Evolutionary conservation across 2,329 filamentous ascomycete genomes (phyloP), one percentile per base, ranked within the genome.

Genomic region (Trichoderma breve): DNA sequence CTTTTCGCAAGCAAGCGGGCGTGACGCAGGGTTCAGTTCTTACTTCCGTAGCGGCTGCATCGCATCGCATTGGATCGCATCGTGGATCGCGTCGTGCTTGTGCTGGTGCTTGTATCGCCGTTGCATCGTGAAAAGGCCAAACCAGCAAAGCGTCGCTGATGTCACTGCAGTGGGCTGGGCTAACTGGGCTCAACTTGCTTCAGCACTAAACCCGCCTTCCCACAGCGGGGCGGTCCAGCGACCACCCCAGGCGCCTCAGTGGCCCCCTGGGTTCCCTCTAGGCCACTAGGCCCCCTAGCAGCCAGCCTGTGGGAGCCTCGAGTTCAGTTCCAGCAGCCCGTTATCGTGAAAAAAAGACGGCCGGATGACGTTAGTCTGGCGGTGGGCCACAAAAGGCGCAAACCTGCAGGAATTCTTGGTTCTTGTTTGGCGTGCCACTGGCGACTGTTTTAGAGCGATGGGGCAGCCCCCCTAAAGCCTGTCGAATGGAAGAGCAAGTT

Each of bases 291-390:
- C 11, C 14, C 34, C 8, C 43, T 47, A 43, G 15, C 39, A 43
- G 39, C 18, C 39, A 47, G 43, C 43, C 43, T 51, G 18, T 51
- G 43, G n/a, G 43, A 51, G 43, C 43, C 43, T 51, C 30, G 14
- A 18, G 30, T 6, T 36, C 47, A 14, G 47, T 53, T 24, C 47
- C 21, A 24, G 47, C 21, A 26, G 32, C 21, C 32, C 53, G 24
- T 60, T 67, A 39, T 67, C 32, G 64, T 58, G 65, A 68, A 32
- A 12, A 30, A 21, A 21, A 0, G 43, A 51, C 18, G n/a, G 65
- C 65, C 65, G 65, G 65, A 69, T 69, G 65, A 69, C 65, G 65
- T 69, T 69, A 69, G 65, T 51, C 55, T 32, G 34, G 53, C 53
- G 51, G 65, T 47, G 65, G 55, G 55, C 34, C 65, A 69, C 15